Evolutionary conservation across 202 grass and related monocot genomes (phyloP).

Genomic region (Elaeis oleifera): DNA sequence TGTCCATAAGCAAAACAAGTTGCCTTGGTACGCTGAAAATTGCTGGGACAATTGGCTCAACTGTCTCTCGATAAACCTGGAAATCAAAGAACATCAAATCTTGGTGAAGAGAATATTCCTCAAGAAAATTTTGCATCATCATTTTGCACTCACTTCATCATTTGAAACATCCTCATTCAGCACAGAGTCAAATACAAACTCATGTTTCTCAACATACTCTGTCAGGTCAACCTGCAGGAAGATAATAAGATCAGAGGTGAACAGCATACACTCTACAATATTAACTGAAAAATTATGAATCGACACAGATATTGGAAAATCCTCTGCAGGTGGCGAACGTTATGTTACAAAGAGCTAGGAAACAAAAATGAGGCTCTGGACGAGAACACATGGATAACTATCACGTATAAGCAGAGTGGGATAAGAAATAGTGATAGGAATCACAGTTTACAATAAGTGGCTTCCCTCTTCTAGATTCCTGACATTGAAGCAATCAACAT

Average conservation of each 20-base stretch:
- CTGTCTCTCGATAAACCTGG: slow-evolving; percentile 92
- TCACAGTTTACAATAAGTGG: no score
- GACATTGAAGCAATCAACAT: no score
- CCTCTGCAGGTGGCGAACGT: no score
- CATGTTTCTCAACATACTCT: slow-evolving; percentile 97
- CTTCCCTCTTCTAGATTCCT: no score
- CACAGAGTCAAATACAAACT: slow-evolving; percentile 92
- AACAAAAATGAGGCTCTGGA: no score
- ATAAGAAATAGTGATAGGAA: no score
- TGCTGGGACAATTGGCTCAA: slow-evolving; percentile 87
- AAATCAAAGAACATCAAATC: slow-evolving; percentile 23
- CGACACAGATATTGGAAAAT: no score
- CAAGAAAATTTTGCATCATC: slow-evolving; percentile 1
- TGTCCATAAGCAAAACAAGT: slow-evolving; percentile 99
- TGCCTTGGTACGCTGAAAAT: slow-evolving; percentile 93
- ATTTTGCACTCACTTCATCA: slow-evolving; percentile 50
- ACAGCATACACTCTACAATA: no score
- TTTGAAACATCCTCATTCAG: slow-evolving; percentile 96
- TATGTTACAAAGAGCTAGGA: no score
- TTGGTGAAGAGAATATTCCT: neutral
- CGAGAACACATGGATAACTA: no score
- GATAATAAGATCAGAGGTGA: slow-evolving; percentile 1
- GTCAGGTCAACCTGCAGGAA: slow-evolving; percentile 79
- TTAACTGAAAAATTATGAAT: no score
- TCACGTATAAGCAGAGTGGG: no score